A percentile compares a stretch with the other conserved stretches of the same genome.
These are phyloP conservation scores for Ganoderma lucidum DNA, from an alignment of 1,284 basidiomycete species.

Conservation along the genomic window DNA sequence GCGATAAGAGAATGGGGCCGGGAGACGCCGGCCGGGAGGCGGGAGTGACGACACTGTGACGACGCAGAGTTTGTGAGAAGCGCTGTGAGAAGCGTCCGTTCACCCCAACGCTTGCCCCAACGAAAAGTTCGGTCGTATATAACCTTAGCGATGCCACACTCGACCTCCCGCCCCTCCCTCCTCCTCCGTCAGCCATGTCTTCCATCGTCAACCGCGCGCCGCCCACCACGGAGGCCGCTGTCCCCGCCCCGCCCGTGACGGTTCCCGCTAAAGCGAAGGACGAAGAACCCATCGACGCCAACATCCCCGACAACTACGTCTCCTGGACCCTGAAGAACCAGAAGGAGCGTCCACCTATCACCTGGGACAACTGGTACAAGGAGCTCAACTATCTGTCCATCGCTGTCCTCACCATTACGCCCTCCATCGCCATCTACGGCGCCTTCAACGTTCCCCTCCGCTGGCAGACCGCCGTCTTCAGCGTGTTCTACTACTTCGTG, in stretches of 20 bases:
- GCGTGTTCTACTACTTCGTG: slow-evolving; percentile 84
- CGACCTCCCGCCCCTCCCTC: slow-evolving; percentile 26
- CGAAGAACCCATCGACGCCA: slow-evolving; percentile 63
- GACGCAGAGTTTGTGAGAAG: slow-evolving; percentile 25
- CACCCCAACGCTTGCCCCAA: slow-evolving; percentile 37
- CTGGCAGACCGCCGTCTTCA: slow-evolving; percentile 76
- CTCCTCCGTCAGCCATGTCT: slow-evolving; percentile 35
- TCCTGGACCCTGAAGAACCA: slow-evolving; percentile 81
- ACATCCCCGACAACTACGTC: slow-evolving; percentile 92
- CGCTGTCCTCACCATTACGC: slow-evolving; percentile 74
- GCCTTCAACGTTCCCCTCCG: slow-evolving; percentile 65
- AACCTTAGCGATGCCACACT: slow-evolving; percentile 26
- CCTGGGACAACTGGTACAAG: slow-evolving; percentile 67
- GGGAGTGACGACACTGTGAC: slow-evolving; percentile 26
- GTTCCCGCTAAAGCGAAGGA: slow-evolving; percentile 38
- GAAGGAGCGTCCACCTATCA: slow-evolving; percentile 82
- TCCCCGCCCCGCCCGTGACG: slow-evolving; percentile 38
- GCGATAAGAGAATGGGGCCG: slow-evolving; percentile 16
- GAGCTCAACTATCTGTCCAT: slow-evolving; percentile 75
- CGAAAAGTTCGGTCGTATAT: slow-evolving; percentile 35
- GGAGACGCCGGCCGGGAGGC: slow-evolving; percentile 19
- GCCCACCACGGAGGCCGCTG: slow-evolving; percentile 38
- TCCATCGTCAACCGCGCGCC: slow-evolving; percentile 39
- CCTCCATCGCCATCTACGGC: slow-evolving; percentile 76
- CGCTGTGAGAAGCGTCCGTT: slow-evolving; percentile 2